Conservation (phyloP, 1,284 basidiomycete genomes). For the Wallemia hederae region DNA sequence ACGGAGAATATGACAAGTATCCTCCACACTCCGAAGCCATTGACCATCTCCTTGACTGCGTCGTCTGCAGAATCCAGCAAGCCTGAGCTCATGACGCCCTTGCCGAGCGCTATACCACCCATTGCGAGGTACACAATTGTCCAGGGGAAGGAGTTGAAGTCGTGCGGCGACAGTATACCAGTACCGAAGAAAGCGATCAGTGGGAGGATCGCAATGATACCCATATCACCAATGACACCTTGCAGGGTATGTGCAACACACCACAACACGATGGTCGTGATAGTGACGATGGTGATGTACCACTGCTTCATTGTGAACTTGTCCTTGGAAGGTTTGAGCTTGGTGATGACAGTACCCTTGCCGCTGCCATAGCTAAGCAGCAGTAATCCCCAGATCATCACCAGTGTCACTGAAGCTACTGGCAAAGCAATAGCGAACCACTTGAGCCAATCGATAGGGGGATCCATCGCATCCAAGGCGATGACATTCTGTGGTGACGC, state of each 20-base stretch:
- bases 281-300: slow-evolving; percentile 59
- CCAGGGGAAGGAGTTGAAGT: slow-evolving; percentile 85
- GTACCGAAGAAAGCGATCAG: slow-evolving; percentile 85
- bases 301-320: slow-evolving; percentile 57
- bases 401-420: slow-evolving; percentile 52
- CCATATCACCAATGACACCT: slow-evolving; percentile 70
- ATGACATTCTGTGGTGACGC: slow-evolving; percentile 69
- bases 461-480: slow-evolving; percentile 62
- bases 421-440: slow-evolving; percentile 91
- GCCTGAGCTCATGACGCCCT: slow-evolving; percentile 72
- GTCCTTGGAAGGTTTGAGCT: slow-evolving; percentile 51
- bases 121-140: slow-evolving; percentile 45
- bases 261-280: slow-evolving; percentile 73
- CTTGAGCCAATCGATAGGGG: slow-evolving; percentile 54
- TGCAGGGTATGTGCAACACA: slow-evolving; percentile 64
- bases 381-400: slow-evolving; percentile 74
- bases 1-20: slow-evolving; percentile 58
- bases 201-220: slow-evolving; percentile 79
- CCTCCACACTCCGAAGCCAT: slow-evolving; percentile 40
- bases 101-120: slow-evolving; percentile 89
- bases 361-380: slow-evolving; percentile 65
- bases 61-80: slow-evolving; percentile 47
- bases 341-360: slow-evolving; percentile 45
- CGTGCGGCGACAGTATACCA: slow-evolving; percentile 54
- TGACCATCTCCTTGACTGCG: slow-evolving; percentile 35